phyloP scores from a whole-genome alignment of 2,329 filamentous ascomycete species.

The Trichoderma atrobrunneum region DNA sequence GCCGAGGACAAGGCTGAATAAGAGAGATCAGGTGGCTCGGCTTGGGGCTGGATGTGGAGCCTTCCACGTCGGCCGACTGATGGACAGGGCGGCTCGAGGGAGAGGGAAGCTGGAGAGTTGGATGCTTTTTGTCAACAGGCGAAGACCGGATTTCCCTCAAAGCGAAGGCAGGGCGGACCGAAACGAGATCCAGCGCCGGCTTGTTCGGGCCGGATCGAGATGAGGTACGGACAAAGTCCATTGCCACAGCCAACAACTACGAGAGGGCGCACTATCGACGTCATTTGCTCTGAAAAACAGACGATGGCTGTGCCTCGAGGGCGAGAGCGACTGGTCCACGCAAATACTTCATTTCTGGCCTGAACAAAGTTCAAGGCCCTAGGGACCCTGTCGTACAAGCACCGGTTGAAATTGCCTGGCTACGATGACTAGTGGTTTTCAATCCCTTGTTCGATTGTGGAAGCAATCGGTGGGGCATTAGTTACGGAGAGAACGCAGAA shows the following conservation, averaged over 20 bases:
- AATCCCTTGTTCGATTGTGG: not conserved
- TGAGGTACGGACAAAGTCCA: not conserved
- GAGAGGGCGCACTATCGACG: not conserved
- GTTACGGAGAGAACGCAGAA: not conserved
- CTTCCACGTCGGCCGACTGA: not conserved
- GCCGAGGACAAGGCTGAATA: not conserved
- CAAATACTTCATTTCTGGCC: not conserved
- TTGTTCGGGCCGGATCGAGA: slow-evolving; percentile 11
- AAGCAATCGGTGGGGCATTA: not conserved
- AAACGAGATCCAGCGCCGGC: slow-evolving; percentile 5
- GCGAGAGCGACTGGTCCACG: not conserved
- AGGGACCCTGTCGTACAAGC: not conserved
- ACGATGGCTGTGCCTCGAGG: not conserved
- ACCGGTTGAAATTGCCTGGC: not conserved
- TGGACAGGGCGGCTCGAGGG: not conserved
- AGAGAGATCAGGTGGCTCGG: not conserved
- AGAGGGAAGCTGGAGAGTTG: not conserved
- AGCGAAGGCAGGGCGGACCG: slow-evolving; percentile 1
- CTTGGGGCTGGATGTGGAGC: not conserved
- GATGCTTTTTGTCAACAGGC: not conserved
- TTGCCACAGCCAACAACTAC: not conserved
- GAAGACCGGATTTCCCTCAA: not conserved
- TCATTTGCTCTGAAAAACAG: not conserved
- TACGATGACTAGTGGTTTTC: not conserved
- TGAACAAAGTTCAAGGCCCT: not conserved